These are phyloP conservation scores for Trichoderma brevicompactum DNA, from an alignment of 2,329 filamentous ascomycete species.

Conservation along the genomic window DNA sequence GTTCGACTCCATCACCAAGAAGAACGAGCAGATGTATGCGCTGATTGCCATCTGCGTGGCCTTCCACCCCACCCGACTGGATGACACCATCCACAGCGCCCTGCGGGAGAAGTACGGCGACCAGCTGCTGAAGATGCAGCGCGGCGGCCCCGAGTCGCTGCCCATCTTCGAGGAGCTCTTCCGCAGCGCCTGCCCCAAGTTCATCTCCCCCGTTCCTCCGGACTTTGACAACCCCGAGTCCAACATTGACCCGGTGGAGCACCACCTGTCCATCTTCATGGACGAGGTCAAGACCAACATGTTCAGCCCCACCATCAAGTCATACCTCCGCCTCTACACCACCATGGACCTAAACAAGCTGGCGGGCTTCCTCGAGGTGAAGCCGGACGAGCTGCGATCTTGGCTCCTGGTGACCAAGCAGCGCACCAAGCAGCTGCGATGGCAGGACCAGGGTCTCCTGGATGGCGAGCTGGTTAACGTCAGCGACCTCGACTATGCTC, in stretches of 20 bases:
- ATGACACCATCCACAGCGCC: conserved; percentile 98
- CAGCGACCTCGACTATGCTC: conserved; percentile 94
- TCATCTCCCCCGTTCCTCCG: conserved; percentile 95
- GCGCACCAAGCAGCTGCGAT: conserved; percentile 93
- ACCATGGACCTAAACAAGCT: conserved; percentile 99
- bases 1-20: conserved; percentile 99
- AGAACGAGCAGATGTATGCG: conserved; percentile 99
- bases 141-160: conserved; percentile 91
- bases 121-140: conserved; percentile 95
- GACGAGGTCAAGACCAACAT: conserved; percentile 99
- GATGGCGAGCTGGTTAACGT: conserved; percentile 93
- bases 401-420: conserved; percentile 99
- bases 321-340: conserved; percentile 97
- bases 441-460: conserved; percentile 83
- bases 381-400: conserved; percentile 92
- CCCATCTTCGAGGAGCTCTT: conserved; percentile 99
- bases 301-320: conserved; percentile 96
- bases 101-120: conserved; percentile 99
- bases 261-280: conserved; percentile 98
- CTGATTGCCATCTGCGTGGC: conserved; percentile 98
- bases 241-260: conserved; percentile 96
- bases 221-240: conserved; percentile 96
- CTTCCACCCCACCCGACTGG: conserved; percentile 94
- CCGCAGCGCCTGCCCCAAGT: conserved; percentile 97
- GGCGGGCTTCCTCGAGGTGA: conserved; percentile 93